Percentiles rank a stretch among this genome's conserved stretches.
phyloP scores from a whole-genome alignment of 352 stramenopile species.

The Pythium brassicae region DNA sequence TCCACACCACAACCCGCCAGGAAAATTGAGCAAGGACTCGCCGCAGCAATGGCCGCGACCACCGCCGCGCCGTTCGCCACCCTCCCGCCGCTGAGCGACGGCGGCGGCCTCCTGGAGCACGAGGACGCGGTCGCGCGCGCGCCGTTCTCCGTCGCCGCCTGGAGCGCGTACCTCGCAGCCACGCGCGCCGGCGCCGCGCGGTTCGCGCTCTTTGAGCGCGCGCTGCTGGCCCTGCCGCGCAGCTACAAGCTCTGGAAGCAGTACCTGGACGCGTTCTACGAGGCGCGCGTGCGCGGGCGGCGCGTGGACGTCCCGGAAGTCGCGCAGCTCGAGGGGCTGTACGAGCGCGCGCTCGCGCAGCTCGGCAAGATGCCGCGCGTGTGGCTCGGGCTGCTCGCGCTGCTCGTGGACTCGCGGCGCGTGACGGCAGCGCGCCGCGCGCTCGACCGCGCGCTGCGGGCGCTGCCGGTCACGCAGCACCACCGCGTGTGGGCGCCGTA shows the following conservation, averaged over 20 bases:
- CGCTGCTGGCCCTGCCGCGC: slow-evolving; percentile 75
- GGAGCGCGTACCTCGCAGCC: slow-evolving; percentile 58
- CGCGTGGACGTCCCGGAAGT: slow-evolving; percentile 50
- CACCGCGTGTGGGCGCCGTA: slow-evolving; percentile 94
- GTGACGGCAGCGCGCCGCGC: slow-evolving; percentile 80
- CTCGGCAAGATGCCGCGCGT: slow-evolving; percentile 96
- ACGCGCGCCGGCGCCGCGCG: slow-evolving; percentile 19
- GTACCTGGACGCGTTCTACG: slow-evolving; percentile 76
- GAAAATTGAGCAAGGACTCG: background rate
- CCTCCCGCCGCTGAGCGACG: background rate
- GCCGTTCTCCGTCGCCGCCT: slow-evolving; percentile 83
- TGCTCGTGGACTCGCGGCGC: slow-evolving; percentile 71
- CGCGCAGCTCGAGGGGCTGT: slow-evolving; percentile 40
- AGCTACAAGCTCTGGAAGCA: slow-evolving; percentile 96
- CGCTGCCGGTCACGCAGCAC: slow-evolving; percentile 98
- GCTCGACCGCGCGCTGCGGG: slow-evolving; percentile 94
- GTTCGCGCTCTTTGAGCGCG: slow-evolving; percentile 83
- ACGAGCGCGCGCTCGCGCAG: slow-evolving; percentile 89
- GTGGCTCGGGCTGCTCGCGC: slow-evolving; percentile 90
- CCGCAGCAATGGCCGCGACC: background rate
- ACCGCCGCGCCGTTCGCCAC: background rate
- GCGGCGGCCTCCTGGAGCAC: slow-evolving; percentile 30
- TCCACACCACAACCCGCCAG: background rate
- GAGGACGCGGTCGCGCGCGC: slow-evolving; percentile 85
- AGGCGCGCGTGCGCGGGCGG: slow-evolving; percentile 52